Conservation (phyloP, 164 flowering plant species). For the Sextonia rubra region DNA sequence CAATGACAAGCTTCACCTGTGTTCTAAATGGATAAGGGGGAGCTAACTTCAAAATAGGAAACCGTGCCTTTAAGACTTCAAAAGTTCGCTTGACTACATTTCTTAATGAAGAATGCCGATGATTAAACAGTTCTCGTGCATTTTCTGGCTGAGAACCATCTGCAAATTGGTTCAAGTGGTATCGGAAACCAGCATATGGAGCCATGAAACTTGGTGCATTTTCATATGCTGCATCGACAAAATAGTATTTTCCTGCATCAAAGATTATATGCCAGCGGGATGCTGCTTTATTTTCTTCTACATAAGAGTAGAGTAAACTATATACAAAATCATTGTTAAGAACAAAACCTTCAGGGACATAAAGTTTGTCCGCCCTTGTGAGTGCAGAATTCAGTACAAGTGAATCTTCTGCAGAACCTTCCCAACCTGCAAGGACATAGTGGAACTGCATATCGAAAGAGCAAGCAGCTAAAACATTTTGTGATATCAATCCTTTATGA, state of each 20-base stretch:
- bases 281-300: background rate
- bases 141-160: constrained; percentile 55
- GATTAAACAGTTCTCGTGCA: constrained; percentile 67
- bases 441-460: constrained; percentile 77
- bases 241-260: constrained; percentile 67
- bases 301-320: background rate
- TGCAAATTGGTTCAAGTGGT: constrained; percentile 51
- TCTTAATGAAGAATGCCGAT: constrained; percentile 57
- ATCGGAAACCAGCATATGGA: constrained; percentile 55
- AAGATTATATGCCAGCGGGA: background rate
- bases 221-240: constrained; percentile 55
- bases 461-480: constrained; percentile 82
- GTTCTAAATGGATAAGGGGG: constrained; percentile 67
- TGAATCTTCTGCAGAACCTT: constrained; percentile 74
- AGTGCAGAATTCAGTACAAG: constrained; percentile 64
- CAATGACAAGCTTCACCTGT: constrained; percentile 79
- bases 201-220: constrained; percentile 63
- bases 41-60: constrained; percentile 68
- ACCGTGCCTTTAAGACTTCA: constrained; percentile 48
- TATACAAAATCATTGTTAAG: no score
- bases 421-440: constrained; percentile 84
- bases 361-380: constrained; percentile 68
- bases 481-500: constrained; percentile 49
- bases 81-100: constrained; percentile 43
- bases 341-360: constrained; percentile 55